Evolutionary conservation across 306 rosid genomes (phyloP), one percentile per base, ranked within the genome.

Genomic region (peach (Prunus persica)): DNA sequence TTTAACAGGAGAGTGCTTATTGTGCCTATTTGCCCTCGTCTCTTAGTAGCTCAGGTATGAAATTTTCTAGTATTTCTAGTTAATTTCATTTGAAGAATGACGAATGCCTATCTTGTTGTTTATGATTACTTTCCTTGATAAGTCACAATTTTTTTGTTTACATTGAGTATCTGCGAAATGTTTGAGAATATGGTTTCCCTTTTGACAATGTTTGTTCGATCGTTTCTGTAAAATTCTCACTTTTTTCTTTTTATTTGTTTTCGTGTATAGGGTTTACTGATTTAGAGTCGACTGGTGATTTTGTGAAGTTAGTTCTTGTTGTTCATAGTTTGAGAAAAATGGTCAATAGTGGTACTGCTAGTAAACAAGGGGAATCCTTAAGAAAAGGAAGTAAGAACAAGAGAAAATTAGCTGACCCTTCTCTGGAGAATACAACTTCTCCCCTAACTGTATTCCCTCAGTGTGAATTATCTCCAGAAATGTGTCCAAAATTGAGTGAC

Each of bases 331-430:
- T 82, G 87, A 82, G 76, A 75, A 72, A 81, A 43, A 51, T 25
- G 22, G 78, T 16, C 68, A 82, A 82, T 62, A 58, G 65, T 75
- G 60, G 61, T 27, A 68, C 58, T 22, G 82, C 67, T n/a, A 71
- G 75, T 65, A 74, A 24, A 10, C 75, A 43, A 65, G 69, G 74
- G 63, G 30, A 45, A 57, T 41, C 46, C 9, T 55, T 22, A 8
- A 84, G 67, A 45, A 73, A 72, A 51, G 83, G 79, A 66, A 67
- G 74, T 65, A 75, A 74, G 78, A 77, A 80, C 80, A 79, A 71
- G 86, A 78, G 85, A 55, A 83, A 84, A 73, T 61, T 65, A 77
- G 61, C 51, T 74, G 81, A 76, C 66, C 80, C 77, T 76, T 46
- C 76, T 60, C 4, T 28, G 15, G 50, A 62, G 65, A 71, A 67